Evolutionary conservation across 495 filamentous ascomycete species (phyloP), one percentile per base, ranked within the genome.

Genomic region (Xylaria bambusicola): DNA sequence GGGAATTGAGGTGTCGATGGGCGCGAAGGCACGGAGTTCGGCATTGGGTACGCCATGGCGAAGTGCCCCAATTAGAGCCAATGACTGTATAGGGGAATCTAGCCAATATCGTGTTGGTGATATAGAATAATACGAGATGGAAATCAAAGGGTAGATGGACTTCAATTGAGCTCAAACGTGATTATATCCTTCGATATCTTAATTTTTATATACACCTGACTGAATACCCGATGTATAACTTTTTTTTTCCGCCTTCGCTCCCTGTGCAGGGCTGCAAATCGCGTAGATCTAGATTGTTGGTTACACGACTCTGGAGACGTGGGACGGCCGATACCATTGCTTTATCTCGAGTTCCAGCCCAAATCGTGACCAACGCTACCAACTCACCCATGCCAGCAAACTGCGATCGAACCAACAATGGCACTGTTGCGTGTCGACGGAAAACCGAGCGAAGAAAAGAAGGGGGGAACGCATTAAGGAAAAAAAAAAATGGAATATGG

Each of bases 291-390:
- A 10, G 42, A 17, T 15, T 23, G 56, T 44, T 58, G 35, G 46
- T 51, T 58, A 36, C 46, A 35, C 53, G 26, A 27, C 48, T 21
- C 46, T 26, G 23, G 7, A 51, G 47, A 58, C 56, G 56, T 58
- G 56, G 56, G 20, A 49, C 46, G 26, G 36, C 24, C 45, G n/a
- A 35, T 23, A 12, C 47, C 56, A 58, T 58, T 58, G 20, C 56
- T 44, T 58, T 41, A 21, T 17, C 15, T 57, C 45, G 20, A 17
- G 26, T 33, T 24, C 35, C 45, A 35, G 21, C 9, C 38, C 51
- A 54, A 17, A 17, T 20, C 1, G 46, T 58, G 46, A 38, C 44
- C 33, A 48, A 49, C 21, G n/a, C n/a, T n/a, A 47, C 54, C 44
- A 49, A 49, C 17, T 33, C 17, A 58, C 33, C 3, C 27, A 50